These are phyloP conservation scores for Tolypocladium album DNA, from an alignment of 2,329 filamentous ascomycete species.

Conservation along the genomic window DNA sequence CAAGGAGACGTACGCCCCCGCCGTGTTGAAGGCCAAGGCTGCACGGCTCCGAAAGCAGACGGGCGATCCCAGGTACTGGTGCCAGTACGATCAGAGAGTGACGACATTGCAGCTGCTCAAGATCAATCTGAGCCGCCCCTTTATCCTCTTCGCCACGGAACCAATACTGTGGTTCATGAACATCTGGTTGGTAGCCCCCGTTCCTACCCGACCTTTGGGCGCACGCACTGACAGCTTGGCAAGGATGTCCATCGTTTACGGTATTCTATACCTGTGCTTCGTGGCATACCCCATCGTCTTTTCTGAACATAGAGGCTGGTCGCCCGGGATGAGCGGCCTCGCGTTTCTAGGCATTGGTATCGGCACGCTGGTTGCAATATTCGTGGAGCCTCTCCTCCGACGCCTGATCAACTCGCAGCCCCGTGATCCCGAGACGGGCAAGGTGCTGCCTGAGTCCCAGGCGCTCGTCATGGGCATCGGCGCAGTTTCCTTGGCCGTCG, in stretches of 20 bases:
- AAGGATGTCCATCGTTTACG: constrained; percentile 75
- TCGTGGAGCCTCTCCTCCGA: constrained; percentile 61
- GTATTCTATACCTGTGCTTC: constrained; percentile 82
- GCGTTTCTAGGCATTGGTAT: constrained; percentile 64
- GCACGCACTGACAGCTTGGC: neutral
- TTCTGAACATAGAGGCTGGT: constrained; percentile 64
- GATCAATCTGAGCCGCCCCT: constrained; percentile 66
- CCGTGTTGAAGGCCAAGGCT: constrained; percentile 57
- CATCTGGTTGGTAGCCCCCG: constrained; percentile 38
- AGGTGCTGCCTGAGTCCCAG: constrained; percentile 66
- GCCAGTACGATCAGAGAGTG: constrained; percentile 63
- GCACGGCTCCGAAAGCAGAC: constrained; percentile 54
- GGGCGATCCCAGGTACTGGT: constrained; percentile 65
- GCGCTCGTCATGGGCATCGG: constrained; percentile 73
- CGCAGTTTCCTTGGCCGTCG: constrained; percentile 61
- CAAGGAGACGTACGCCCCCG: constrained; percentile 68
- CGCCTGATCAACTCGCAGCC: constrained; percentile 68
- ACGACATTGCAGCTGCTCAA: constrained; percentile 58
- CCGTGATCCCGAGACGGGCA: constrained; percentile 64
- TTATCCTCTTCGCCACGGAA: constrained; percentile 67
- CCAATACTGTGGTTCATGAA: constrained; percentile 69
- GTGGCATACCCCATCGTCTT: constrained; percentile 86
- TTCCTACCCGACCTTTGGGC: neutral
- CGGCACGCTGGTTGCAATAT: constrained; percentile 51
- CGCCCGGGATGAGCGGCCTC: constrained; percentile 60